Conservation (phyloP, 2,329 filamentous ascomycete species). For the Sphaerostilbella broomeana region DNA sequence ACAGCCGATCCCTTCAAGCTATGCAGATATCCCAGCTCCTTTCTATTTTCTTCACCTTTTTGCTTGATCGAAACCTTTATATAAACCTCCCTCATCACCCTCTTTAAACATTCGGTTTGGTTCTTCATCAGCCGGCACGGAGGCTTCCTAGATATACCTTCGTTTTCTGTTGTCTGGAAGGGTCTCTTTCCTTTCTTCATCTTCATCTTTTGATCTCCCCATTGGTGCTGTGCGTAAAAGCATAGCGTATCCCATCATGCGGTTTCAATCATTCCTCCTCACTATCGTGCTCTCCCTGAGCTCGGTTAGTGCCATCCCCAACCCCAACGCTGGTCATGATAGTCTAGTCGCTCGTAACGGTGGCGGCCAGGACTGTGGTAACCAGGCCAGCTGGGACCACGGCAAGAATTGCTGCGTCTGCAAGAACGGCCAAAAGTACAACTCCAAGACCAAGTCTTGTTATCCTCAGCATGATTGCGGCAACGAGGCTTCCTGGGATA, state of each 20-base stretch:
- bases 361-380: constrained; percentile 9
- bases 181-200: neutral
- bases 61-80: neutral
- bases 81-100: constrained; percentile 5
- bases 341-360: constrained; percentile 1
- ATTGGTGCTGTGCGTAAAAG: neutral
- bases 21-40: neutral
- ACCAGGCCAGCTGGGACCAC: constrained; percentile 7
- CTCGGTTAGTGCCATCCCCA: constrained; percentile 12
- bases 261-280: constrained; percentile 10
- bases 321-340: constrained; percentile 6
- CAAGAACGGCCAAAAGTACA: constrained; percentile 12
- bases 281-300: constrained; percentile 7
- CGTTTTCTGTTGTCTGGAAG: constrained; percentile 1
- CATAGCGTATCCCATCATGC: constrained; percentile 5
- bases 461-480: constrained; percentile 7
- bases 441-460: constrained; percentile 11
- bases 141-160: constrained; percentile 1
- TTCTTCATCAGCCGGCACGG: constrained; percentile 1
- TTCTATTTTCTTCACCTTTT: neutral
- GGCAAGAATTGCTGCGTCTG: constrained; percentile 11
- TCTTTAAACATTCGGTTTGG: neutral
- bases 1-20: neutral
- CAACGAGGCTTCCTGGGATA: constrained; percentile 4
- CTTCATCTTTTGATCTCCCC: neutral